A percentile compares a stretch with the other conserved stretches of the same genome.
Conservation (phyloP, 2,329 filamentous ascomycete genomes). For the Colletotrichum sublineola region DNA sequence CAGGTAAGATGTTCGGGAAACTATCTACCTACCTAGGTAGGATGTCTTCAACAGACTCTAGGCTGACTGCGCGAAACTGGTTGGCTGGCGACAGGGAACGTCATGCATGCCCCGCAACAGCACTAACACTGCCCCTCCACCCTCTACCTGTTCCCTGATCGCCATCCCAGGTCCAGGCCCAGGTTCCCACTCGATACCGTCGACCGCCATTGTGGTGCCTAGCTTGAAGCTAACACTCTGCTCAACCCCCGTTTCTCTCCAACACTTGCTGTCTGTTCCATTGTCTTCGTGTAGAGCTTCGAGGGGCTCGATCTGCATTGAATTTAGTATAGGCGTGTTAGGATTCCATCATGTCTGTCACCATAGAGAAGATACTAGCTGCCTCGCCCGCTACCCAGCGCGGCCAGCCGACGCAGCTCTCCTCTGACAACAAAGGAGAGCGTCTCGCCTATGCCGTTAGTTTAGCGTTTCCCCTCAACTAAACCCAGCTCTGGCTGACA, state of each 20-base stretch:
- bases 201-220: slow-evolving; percentile 41
- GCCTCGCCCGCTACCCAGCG: slow-evolving; percentile 85
- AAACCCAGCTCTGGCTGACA: slow-evolving; percentile 10
- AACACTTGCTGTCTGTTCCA: not conserved
- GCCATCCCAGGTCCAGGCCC: slow-evolving; percentile 27
- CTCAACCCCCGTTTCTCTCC: slow-evolving; percentile 19
- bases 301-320: slow-evolving; percentile 2
- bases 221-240: slow-evolving; percentile 25
- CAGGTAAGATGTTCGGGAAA: not conserved
- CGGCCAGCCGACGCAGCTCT: slow-evolving; percentile 85
- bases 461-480: slow-evolving; percentile 32
- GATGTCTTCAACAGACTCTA: not conserved
- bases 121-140: slow-evolving; percentile 39
- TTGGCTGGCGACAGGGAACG: slow-evolving; percentile 19
- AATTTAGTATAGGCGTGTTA: not conserved
- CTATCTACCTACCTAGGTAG: too few species aligned
- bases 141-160: slow-evolving; percentile 15
- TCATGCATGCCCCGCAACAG: slow-evolving; percentile 42
- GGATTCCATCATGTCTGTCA: slow-evolving; percentile 62
- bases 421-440: slow-evolving; percentile 89
- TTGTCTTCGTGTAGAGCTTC: slow-evolving; percentile 6
- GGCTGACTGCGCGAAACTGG: not conserved
- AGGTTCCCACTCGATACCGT: slow-evolving; percentile 32
- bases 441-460: slow-evolving; percentile 91
- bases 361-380: slow-evolving; percentile 80